Evolutionary conservation across 73 alveolate genomes (phyloP).

Genomic region (Tetrahymena borealis): DNA sequence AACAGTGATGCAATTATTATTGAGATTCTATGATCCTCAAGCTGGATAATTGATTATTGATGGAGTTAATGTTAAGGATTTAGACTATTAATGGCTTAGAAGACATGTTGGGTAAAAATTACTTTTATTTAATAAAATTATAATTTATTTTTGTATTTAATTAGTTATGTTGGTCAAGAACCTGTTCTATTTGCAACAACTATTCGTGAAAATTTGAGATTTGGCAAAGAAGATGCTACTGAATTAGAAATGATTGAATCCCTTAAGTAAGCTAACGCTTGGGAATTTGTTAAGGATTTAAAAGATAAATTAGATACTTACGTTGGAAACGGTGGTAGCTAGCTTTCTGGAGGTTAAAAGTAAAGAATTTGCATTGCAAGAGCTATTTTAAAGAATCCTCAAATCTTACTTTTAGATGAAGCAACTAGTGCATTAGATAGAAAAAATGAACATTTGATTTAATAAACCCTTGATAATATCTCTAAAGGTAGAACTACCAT

Average conservation of each 20-base stretch:
- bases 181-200: conserved; percentile 83
- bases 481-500: conserved; percentile 64
- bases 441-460: conserved; percentile 60
- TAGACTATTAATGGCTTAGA: conserved; percentile 1
- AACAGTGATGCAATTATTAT: conserved; percentile 56
- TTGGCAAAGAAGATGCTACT: conserved; percentile 70
- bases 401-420: conserved; percentile 65
- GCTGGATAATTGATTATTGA: conserved; percentile 52
- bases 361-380: conserved; percentile 89
- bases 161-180: conserved; percentile 74
- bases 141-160: conserved; percentile 13
- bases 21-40: conserved; percentile 62
- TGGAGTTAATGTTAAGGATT: conserved; percentile 30
- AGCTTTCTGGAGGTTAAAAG: conserved; percentile 80
- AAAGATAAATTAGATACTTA: conserved; percentile 49
- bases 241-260: conserved; percentile 72
- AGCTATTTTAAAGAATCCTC: conserved; percentile 73
- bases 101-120: conserved; percentile 17
- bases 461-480: conserved; percentile 51
- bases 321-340: conserved; percentile 73
- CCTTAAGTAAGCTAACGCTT: conserved; percentile 70
- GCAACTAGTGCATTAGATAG: conserved; percentile 81
- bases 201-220: conserved; percentile 65
- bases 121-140: conserved; percentile 44
- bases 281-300: conserved; percentile 55